These are phyloP conservation scores for Jacaranda copaia DNA, from an alignment of 257 asterid species.

Conservation along the genomic window DNA sequence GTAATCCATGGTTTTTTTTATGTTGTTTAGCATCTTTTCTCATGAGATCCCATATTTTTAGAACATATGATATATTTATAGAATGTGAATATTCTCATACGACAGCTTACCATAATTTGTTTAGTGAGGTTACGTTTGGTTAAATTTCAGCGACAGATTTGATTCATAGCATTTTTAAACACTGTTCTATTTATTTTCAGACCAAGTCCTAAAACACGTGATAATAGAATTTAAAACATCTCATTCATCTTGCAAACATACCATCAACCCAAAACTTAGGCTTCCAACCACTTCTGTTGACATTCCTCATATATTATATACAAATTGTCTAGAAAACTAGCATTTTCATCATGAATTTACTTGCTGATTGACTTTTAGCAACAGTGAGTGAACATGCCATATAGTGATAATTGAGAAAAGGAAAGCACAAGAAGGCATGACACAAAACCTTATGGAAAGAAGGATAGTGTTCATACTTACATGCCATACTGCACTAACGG, in stretches of 20 bases:
- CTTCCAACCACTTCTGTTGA: conserved; percentile 6
- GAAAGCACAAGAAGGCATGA: no score
- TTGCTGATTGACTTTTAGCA: no score
- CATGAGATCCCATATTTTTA: neutral
- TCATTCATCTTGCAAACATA: neutral
- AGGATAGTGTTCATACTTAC: conserved; percentile 56
- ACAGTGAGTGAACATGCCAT: no score
- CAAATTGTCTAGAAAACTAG: neutral
- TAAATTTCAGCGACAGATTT: neutral
- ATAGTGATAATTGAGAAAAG: no score
- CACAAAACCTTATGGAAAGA: conserved; percentile 4
- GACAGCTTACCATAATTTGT: neutral
- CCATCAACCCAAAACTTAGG: neutral
- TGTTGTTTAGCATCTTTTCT: conserved; percentile 4
- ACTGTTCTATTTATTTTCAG: neutral
- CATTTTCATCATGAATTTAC: neutral
- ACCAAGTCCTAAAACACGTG: no score
- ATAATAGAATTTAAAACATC: no score
- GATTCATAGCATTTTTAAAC: neutral
- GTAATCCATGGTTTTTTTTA: no score
- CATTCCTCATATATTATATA: neutral
- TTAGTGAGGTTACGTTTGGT: neutral
- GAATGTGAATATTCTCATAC: neutral
- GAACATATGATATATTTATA: neutral
- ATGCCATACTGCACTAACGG: conserved; percentile 97